phyloP scores from a whole-genome alignment of 106 monocot species.

The Xerophyta viscosa region DNA sequence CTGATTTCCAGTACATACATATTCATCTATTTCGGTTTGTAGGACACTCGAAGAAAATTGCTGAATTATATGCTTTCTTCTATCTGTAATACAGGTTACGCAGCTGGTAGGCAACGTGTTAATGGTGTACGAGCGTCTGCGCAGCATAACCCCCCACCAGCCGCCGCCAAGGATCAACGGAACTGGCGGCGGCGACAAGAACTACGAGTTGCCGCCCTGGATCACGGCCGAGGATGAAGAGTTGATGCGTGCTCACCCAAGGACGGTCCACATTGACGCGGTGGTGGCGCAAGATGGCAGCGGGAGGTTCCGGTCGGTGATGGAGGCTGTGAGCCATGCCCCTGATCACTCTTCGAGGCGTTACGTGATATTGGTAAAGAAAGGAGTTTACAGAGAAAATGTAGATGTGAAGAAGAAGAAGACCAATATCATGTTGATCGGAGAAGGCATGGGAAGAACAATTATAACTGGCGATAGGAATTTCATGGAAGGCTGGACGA shows the following conservation, averaged over 20 bases:
- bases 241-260: constrained; percentile 12
- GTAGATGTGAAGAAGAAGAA: constrained; percentile 90
- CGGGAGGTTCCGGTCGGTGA: constrained; percentile 52
- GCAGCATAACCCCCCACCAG: constrained; percentile 29
- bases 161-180: constrained; percentile 2
- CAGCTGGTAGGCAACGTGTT: constrained; percentile 62
- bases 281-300: constrained; percentile 77
- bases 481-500: constrained; percentile 77
- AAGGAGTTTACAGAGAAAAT: constrained; percentile 68
- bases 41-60: too few species aligned
- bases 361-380: constrained; percentile 83
- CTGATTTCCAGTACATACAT: too few species aligned
- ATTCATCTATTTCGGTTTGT: too few species aligned
- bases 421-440: constrained; percentile 64
- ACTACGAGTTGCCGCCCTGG: constrained; percentile 34
- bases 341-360: constrained; percentile 45
- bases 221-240: constrained; percentile 20
- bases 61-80: too few species aligned
- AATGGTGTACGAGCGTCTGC: constrained; percentile 46
- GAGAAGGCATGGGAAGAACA: constrained; percentile 73
- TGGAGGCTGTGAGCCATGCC: constrained; percentile 58
- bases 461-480: constrained; percentile 65
- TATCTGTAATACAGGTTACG: too few species aligned
- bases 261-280: constrained; percentile 33
- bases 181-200: not conserved